Percentiles rank a stretch among this genome's conserved stretches.
These are phyloP conservation scores for Cladosporium sp. DNA, from an alignment of 2,329 filamentous ascomycete genomes.

Conservation along the genomic window DNA sequence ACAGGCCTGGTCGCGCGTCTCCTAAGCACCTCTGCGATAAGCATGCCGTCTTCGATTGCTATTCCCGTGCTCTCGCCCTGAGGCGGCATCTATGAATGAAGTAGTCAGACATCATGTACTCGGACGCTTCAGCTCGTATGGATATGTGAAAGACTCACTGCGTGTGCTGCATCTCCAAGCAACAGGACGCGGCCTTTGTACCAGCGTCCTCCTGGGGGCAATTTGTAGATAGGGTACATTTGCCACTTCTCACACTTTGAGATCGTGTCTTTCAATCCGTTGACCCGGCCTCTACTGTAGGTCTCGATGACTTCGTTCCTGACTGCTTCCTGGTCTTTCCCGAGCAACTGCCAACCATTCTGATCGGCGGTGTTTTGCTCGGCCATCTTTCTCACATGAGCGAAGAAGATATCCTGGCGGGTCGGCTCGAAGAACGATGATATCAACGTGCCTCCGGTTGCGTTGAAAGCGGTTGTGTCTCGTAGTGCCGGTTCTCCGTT, in stretches of 20 bases:
- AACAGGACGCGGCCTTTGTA: conserved; percentile 37
- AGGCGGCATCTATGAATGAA: conserved; percentile 40
- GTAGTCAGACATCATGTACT: conserved; percentile 11
- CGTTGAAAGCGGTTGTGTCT: conserved; percentile 36
- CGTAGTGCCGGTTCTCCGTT: conserved; percentile 16
- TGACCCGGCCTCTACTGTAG: conserved; percentile 34
- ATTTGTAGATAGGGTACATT: conserved; percentile 43
- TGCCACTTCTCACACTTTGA: conserved; percentile 35
- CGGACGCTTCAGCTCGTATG: not conserved
- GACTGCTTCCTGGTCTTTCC: conserved; percentile 33
- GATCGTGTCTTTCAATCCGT: conserved; percentile 36
- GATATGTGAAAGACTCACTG: conserved; percentile 30
- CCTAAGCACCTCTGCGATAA: conserved; percentile 37
- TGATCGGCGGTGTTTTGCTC: conserved; percentile 26
- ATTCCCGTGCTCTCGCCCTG: conserved; percentile 44
- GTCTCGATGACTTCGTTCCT: conserved; percentile 34
- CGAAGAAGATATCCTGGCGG: conserved; percentile 35
- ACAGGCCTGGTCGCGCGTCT: not conserved
- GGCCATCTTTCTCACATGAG: conserved; percentile 37
- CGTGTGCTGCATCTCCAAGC: conserved; percentile 46
- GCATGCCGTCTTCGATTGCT: conserved; percentile 42
- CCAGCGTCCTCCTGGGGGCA: conserved; percentile 38
- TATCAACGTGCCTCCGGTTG: conserved; percentile 37
- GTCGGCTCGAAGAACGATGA: conserved; percentile 37
- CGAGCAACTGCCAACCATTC: conserved; percentile 33